Evolutionary conservation across 2,329 filamentous ascomycete genomes (phyloP).

Genomic region (Pseudogymnoascus sp.): DNA sequence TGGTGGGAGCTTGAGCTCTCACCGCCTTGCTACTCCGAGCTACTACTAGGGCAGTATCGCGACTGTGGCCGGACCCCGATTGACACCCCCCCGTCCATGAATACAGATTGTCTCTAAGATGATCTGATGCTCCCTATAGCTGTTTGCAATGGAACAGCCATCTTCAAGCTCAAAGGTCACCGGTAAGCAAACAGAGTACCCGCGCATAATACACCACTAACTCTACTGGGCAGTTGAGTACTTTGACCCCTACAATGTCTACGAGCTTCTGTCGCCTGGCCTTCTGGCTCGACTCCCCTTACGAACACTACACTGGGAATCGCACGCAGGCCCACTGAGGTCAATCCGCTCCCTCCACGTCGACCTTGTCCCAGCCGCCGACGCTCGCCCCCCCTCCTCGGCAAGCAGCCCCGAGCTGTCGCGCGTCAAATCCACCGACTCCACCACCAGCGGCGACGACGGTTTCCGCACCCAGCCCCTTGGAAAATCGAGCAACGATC

Average conservation of each 20-base stretch:
- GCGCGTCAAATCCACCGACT: constrained; percentile 30
- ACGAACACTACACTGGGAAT: constrained; percentile 94
- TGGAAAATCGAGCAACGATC: constrained; percentile 30
- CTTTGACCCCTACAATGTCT: constrained; percentile 85
- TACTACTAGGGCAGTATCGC: constrained; percentile 4
- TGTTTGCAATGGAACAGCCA: constrained; percentile 53
- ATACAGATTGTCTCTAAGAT: constrained; percentile 7
- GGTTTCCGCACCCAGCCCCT: constrained; percentile 52
- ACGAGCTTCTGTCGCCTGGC: constrained; percentile 69
- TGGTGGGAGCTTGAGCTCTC: constrained; percentile 3
- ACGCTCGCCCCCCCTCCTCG: constrained; percentile 34
- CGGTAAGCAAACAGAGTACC: constrained; percentile 39
- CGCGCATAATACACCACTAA: background rate
- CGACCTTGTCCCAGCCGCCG: constrained; percentile 59
- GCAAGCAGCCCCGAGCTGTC: constrained; percentile 28
- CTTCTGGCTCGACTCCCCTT: constrained; percentile 74
- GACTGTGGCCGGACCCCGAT: constrained; percentile 4
- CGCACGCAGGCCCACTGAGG: constrained; percentile 78
- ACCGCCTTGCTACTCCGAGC: constrained; percentile 2
- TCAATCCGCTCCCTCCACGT: constrained; percentile 91
- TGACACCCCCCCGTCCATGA: background rate
- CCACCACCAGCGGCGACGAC: constrained; percentile 37
- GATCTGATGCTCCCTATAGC: constrained; percentile 11
- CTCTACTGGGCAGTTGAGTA: constrained; percentile 69
- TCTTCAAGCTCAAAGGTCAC: constrained; percentile 70